Evolutionary conservation across 768 basidiomycete species (phyloP).

Genomic region (Infundibulicybe gibba): DNA sequence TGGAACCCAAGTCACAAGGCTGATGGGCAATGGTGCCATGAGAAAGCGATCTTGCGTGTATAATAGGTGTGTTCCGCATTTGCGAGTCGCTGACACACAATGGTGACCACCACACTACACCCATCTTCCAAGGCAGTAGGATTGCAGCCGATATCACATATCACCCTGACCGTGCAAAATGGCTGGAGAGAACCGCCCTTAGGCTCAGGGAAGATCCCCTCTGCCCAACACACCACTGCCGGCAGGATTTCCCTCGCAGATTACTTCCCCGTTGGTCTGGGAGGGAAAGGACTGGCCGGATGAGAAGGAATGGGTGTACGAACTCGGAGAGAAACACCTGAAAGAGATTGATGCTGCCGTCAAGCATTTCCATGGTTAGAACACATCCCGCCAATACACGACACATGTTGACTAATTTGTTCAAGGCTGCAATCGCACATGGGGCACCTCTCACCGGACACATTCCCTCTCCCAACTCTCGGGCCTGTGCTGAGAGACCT

Average conservation of each 20-base stretch:
- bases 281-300: constrained; percentile 38
- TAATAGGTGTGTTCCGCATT: too few species aligned
- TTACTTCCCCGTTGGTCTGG: constrained; percentile 37
- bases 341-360: constrained; percentile 33
- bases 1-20: too few species aligned
- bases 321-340: constrained; percentile 24
- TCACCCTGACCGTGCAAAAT: constrained; percentile 33
- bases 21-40: too few species aligned
- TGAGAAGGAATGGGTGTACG: constrained; percentile 37
- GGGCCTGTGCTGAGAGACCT: constrained; percentile 14
- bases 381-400: background rate
- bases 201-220: constrained; percentile 29
- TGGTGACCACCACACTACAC: too few species aligned
- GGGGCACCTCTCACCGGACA: constrained; percentile 22
- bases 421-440: constrained; percentile 20
- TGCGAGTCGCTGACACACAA: too few species aligned
- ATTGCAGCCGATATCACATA: constrained; percentile 32
- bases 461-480: constrained; percentile 19
- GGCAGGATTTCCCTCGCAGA: constrained; percentile 29
- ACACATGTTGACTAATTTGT: background rate
- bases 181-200: constrained; percentile 29
- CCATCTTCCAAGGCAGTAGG: too few species aligned
- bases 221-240: constrained; percentile 25
- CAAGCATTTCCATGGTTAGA: constrained; percentile 25
- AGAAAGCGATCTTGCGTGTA: too few species aligned